These are phyloP conservation scores for Parathielavia appendiculata DNA, from an alignment of 495 filamentous ascomycete species.

Conservation along the genomic window DNA sequence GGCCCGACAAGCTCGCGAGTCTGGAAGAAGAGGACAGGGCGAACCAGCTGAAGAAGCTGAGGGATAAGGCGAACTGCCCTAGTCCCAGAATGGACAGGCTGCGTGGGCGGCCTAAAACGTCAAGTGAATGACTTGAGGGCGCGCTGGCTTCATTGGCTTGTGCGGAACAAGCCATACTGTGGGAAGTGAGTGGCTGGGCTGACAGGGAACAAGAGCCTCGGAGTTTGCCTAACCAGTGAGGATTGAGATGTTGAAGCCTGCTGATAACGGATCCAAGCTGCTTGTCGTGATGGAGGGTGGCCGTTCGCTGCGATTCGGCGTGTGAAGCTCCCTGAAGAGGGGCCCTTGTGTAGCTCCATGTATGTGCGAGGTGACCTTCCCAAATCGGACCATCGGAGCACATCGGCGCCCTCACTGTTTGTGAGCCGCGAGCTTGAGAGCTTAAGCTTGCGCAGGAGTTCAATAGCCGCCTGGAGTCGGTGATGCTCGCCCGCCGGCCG, in stretches of 20 bases:
- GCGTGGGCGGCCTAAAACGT: conserved; percentile 1
- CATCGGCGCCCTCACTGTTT: conserved; percentile 9
- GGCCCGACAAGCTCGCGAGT: too few relatives aligned
- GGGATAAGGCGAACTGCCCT: conserved; percentile 16
- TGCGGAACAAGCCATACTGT: not conserved
- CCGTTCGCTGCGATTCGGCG: conserved; percentile 12
- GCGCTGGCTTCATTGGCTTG: conserved; percentile 1
- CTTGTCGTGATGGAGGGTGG: conserved; percentile 19
- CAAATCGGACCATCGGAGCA: conserved; percentile 11
- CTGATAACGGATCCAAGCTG: conserved; percentile 19
- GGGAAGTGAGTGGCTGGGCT: conserved; percentile 11
- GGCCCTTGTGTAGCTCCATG: conserved; percentile 6
- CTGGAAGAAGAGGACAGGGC: conserved; percentile 6
- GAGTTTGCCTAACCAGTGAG: conserved; percentile 4
- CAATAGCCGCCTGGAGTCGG: not conserved
- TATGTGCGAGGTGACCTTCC: conserved; percentile 12
- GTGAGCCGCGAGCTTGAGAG: not conserved
- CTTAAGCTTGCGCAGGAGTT: not conserved
- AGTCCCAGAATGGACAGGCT: conserved; percentile 13
- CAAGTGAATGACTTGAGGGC: conserved; percentile 11
- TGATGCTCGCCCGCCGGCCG: conserved; percentile 10
- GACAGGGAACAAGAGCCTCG: not conserved
- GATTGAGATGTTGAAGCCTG: not conserved
- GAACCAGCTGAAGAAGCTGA: conserved; percentile 28
- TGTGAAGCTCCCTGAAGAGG: not conserved